Base-by-base conservation (phyloP, 2,329 filamentous ascomycete species). In the Sclerotinia trifoliorum region DNA sequence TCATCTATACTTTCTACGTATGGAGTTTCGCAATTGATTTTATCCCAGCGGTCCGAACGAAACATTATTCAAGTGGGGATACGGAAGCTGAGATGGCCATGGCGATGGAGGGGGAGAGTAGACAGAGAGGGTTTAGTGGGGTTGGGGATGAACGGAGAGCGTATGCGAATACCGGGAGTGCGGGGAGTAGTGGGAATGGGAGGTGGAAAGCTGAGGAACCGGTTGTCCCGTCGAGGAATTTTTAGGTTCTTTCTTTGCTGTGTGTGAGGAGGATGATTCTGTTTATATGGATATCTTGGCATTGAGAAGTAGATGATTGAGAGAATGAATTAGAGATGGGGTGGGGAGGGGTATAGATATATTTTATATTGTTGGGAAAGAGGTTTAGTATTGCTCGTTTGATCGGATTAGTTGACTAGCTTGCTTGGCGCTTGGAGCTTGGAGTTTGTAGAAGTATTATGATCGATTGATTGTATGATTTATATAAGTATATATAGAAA, bases 1-100 rank as follows among this genome's bases (percentile, higher is more conserved):
- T 96, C 76, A 83, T 97, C 76, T 97, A 94, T 81, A 92, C 91
- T 65, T 90, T 94, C 76, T 98, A 97, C 80, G 84, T 96, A 70
- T 85, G 94, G 71, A 93, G 90, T 70, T 98, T 96, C 82, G 85
- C 90, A 75, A 84, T 97, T 77, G 94, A 99, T 80, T 87, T 99
- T 62, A 84, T 91, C 71, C 95, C 95, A 0, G 92, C 92, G 15
- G 70, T 76, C 0, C 66, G 69, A 21, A 74, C 70, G 1, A 74
- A 73, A 57, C 58, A 72, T 13, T 60, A 32, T 3, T n/a, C 56
- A 3, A 61, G 32, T 29, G 70, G 65, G 15, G 73, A 74, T 61
- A 76, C 75, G 1, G 65, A 70, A 39, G 72, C 75, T 68, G 71
- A 77, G 68, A 68, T 73, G 66, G 76, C 39, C 2, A 66, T 65